Evolutionary conservation across 2,329 filamentous ascomycete genomes (phyloP).

Genomic region (Hypoxylon sp.): DNA sequence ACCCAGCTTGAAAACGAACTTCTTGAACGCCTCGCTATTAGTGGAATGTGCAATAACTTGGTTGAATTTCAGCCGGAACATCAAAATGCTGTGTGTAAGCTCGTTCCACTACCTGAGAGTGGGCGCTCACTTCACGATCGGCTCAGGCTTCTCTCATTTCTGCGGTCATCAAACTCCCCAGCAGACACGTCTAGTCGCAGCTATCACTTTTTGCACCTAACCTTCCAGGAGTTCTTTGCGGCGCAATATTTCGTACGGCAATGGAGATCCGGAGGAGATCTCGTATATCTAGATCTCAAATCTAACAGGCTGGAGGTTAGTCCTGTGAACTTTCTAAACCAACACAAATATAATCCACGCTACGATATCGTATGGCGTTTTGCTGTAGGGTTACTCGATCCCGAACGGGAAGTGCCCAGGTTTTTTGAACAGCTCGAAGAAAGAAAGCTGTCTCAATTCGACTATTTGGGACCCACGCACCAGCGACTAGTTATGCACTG

Average conservation of each 20-base stretch:
- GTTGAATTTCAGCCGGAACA: slow-evolving; percentile 3
- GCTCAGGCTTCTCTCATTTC: slow-evolving; percentile 1
- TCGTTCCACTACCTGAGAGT: no score
- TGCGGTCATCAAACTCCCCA: background rate
- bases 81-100: background rate
- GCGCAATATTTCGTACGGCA: slow-evolving; percentile 7
- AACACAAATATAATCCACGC: slow-evolving; percentile 3
- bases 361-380: slow-evolving; percentile 20
- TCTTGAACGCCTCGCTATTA: background rate
- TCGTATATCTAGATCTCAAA: background rate
- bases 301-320: no score
- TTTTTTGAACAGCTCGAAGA: slow-evolving; percentile 1
- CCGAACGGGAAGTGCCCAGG: background rate
- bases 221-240: slow-evolving; percentile 19
- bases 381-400: background rate
- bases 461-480: slow-evolving; percentile 4
- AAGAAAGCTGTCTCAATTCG: background rate
- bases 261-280: background rate
- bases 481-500: slow-evolving; percentile 11
- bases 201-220: slow-evolving; percentile 15
- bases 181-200: background rate
- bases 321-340: background rate
- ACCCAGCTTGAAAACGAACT: no score
- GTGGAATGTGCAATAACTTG: slow-evolving; percentile 3
- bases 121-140: background rate